Base-by-base conservation (phyloP, 371 early-diverging fungal species). In the Mucor circinelloides region DNA sequence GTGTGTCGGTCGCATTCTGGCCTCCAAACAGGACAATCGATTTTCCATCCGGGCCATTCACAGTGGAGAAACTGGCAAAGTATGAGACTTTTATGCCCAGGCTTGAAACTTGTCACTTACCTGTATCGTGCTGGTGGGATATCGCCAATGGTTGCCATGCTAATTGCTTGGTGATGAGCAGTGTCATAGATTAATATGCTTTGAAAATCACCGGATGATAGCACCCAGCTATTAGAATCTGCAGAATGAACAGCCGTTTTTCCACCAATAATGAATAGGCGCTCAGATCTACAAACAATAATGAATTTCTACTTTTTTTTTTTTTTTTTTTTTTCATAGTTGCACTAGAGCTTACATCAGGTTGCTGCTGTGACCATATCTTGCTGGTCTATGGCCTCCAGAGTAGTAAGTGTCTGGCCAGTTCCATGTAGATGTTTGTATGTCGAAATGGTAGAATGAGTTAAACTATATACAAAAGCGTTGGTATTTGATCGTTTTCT, bases 191-290 rank as follows among this genome's bases (percentile, higher is more conserved):
- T 69, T 1, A 79, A 66, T 13, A 73, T 69, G 62, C 76, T 81
- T 42, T 66, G 66, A 50, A 79, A 81, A 66, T 75, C 82, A 19
- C 71, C 75, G 36, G 71, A 23, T 15, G 48, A 42, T 0, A 57
- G 52, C 3, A 63, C 40, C 70, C 65, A 72, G 12, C 34, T 25
- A 60, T 50, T 48, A 9, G 67, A 36, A 46, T 64, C 71, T 15
- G 56, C 52, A 28, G 66, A 66, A 25, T 62, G 57, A 12, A 69
- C 36, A 19, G 50, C 71, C 13, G 70, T 69, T 34, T 68, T 71
- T 3, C 82, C 82, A 60, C 82, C 82, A n/a, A 81, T 57, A 17
- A 77, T 74, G 57, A 81, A 79, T 13, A 81, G 56, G 23, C 73
- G 66, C 9, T 68, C 66, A 2, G 67, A 64, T n/a, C 77, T 77